phyloP scores from a whole-genome alignment of 73 alveolate species.

The Effrenium voratum region DNA sequence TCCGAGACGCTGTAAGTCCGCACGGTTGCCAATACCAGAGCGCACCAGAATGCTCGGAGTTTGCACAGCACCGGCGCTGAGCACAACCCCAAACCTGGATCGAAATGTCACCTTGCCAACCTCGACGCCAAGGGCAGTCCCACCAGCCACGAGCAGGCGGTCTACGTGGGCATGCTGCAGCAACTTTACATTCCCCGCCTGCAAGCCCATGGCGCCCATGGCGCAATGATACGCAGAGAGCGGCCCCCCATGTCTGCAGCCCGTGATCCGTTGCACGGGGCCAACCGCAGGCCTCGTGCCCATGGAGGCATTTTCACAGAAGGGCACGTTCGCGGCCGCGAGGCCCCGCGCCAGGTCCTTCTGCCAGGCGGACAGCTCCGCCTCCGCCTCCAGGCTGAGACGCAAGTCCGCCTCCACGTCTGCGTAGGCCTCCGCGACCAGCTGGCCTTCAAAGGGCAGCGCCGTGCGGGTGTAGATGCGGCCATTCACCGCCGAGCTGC shows the following conservation, averaged over 20 bases:
- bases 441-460: slow-evolving; percentile 9
- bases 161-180: slow-evolving; percentile 14
- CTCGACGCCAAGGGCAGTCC: slow-evolving; percentile 8
- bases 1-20: slow-evolving; percentile 48
- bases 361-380: slow-evolving; percentile 2
- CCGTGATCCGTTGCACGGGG: slow-evolving; percentile 47
- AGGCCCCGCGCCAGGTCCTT: neutral
- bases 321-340: slow-evolving; percentile 28
- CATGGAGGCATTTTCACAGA: slow-evolving; percentile 7
- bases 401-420: slow-evolving; percentile 60
- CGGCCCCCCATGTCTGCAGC: neutral
- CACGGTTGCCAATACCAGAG: slow-evolving; percentile 42
- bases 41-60: slow-evolving; percentile 45
- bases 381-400: neutral
- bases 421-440: slow-evolving; percentile 54
- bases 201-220: neutral
- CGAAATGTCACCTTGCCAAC: neutral
- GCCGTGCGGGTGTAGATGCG: slow-evolving; percentile 47
- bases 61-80: slow-evolving; percentile 66
- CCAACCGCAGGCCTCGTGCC: slow-evolving; percentile 3
- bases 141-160: neutral
- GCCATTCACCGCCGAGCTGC: slow-evolving; percentile 74
- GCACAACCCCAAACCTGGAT: slow-evolving; percentile 2
- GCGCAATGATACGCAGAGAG: slow-evolving; percentile 64
- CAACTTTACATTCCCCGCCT: neutral